Evolutionary conservation across 116 monocot species (phyloP).

Genomic region (Papilionanthe hybrid): DNA sequence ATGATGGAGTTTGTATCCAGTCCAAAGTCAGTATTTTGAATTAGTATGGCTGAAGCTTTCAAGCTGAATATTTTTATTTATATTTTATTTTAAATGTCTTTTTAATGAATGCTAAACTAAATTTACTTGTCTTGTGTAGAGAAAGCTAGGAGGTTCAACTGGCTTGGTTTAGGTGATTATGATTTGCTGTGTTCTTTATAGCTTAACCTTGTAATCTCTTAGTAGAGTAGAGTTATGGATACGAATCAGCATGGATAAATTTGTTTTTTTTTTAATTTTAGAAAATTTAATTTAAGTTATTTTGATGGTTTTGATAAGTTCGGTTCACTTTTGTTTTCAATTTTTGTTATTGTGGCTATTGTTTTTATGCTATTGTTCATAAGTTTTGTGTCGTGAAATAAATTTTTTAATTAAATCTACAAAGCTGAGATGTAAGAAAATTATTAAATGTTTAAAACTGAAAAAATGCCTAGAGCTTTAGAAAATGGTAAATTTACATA

Average conservation of each 20-base stretch:
- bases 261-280: neutral
- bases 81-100: neutral
- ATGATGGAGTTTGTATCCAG: neutral
- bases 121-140: conserved; percentile 2
- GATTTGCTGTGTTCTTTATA: neutral
- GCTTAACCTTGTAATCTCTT: neutral
- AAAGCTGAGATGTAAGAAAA: no score
- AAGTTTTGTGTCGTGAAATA: no score
- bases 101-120: neutral
- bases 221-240: neutral
- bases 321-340: neutral
- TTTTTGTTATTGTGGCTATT: neutral
- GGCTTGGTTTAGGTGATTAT: no score
- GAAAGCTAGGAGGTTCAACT: neutral
- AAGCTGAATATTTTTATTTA: no score
- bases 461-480: no score
- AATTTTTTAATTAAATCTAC: no score
- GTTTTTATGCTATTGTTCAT: no score
- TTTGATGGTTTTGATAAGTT: neutral
- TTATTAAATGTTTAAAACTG: no score
- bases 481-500: no score
- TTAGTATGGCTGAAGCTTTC: neutral
- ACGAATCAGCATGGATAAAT: neutral
- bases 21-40: neutral
- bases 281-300: neutral